Evolutionary conservation across 2,329 filamentous ascomycete species (phyloP).

Genomic region (Orbilia javanica): DNA sequence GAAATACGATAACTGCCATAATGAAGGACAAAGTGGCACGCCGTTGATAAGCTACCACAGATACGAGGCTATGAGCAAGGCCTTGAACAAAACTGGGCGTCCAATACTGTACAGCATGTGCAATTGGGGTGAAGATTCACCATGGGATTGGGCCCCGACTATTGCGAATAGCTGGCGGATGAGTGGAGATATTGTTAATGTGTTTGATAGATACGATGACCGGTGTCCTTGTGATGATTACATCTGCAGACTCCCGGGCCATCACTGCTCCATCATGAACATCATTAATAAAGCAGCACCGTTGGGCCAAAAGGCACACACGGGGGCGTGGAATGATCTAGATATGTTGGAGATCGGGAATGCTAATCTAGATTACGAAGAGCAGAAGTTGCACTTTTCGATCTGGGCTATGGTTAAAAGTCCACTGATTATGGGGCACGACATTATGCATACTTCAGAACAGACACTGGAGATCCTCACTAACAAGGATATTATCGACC

Average conservation of each 20-base stretch:
- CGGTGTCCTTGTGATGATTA: slow-evolving; percentile 54
- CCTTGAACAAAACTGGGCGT: slow-evolving; percentile 65
- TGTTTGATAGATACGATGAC: slow-evolving; percentile 53
- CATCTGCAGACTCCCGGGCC: slow-evolving; percentile 44
- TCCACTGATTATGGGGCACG: slow-evolving; percentile 67
- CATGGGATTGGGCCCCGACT: slow-evolving; percentile 67
- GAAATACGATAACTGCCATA: slow-evolving; percentile 73
- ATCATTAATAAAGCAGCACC: slow-evolving; percentile 58
- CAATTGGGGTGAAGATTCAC: slow-evolving; percentile 71
- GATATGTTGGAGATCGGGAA: slow-evolving; percentile 67
- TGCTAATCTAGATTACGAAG: slow-evolving; percentile 61
- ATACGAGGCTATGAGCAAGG: slow-evolving; percentile 70
- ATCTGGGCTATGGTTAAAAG: slow-evolving; percentile 66
- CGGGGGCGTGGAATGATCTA: slow-evolving; percentile 63
- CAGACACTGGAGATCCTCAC: slow-evolving; percentile 65
- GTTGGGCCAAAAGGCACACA: slow-evolving; percentile 53
- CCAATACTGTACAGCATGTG: slow-evolving; percentile 70
- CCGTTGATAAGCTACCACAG: slow-evolving; percentile 67
- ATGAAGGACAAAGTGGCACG: slow-evolving; percentile 69
- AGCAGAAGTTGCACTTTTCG: slow-evolving; percentile 65
- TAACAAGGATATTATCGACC: slow-evolving; percentile 66
- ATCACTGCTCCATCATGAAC: slow-evolving; percentile 57
- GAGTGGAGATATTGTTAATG: slow-evolving; percentile 66
- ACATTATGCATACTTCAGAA: slow-evolving; percentile 64
- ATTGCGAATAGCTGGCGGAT: slow-evolving; percentile 67